phyloP scores from a whole-genome alignment of 2,329 filamentous ascomycete genomes.

The Diaporthe sp. region DNA sequence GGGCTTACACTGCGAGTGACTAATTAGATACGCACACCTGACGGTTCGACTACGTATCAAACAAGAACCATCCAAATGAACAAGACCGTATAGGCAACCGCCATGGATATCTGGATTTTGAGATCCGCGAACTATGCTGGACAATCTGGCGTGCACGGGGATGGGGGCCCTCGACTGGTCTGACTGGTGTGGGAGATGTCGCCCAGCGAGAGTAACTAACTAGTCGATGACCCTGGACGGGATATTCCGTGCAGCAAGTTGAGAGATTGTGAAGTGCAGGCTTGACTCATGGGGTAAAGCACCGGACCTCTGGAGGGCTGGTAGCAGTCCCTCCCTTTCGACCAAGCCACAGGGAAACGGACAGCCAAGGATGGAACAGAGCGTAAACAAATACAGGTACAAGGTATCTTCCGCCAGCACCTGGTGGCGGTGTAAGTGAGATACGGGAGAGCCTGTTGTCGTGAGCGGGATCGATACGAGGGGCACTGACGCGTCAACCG shows the following conservation, averaged over 20 bases:
- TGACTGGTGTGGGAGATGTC: neutral
- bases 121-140: neutral
- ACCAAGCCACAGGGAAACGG: neutral
- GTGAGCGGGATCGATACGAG: constrained; percentile 20
- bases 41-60: neutral
- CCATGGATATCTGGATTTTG: neutral
- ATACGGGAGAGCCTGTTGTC: constrained; percentile 7
- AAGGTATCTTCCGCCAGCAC: neutral
- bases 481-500: neutral
- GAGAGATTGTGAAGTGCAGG: constrained; percentile 25
- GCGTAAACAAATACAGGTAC: neutral
- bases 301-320: constrained; percentile 1
- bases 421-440: constrained; percentile 24
- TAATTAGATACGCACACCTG: neutral
- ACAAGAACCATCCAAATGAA: neutral
- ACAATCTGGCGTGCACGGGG: neutral
- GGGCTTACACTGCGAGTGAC: neutral
- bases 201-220: neutral
- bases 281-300: constrained; percentile 20
- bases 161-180: neutral
- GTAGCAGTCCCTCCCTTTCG: neutral
- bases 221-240: neutral
- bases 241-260: neutral
- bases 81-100: neutral
- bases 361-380: neutral